A percentile compares a stretch with the other conserved stretches of the same genome.
phyloP scores from a whole-genome alignment of 2,329 filamentous ascomycete species.

The Periconia sp. region DNA sequence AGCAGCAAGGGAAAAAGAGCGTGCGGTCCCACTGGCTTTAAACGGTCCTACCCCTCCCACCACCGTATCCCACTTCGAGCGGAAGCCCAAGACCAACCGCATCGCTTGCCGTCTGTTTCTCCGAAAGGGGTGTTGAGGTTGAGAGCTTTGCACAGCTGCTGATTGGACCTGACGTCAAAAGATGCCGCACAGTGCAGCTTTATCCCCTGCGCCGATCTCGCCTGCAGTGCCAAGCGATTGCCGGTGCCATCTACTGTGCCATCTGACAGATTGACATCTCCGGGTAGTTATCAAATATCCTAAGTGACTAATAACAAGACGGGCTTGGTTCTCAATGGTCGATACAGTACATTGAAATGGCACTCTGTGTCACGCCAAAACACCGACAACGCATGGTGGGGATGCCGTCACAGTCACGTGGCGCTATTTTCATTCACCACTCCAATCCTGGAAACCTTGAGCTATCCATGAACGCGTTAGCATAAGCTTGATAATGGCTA shows the following conservation, averaged over 20 bases:
- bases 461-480: no score
- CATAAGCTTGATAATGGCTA: no score
- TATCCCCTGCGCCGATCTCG: conserved; percentile 10
- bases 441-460: background rate
- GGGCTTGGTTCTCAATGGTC: no score
- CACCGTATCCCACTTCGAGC: background rate
- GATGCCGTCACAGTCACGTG: no score
- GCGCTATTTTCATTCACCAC: background rate
- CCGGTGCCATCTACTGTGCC: no score
- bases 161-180: conserved; percentile 17
- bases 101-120: background rate
- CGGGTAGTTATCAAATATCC: no score
- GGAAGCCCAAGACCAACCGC: background rate
- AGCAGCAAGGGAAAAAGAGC: background rate
- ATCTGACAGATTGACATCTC: no score
- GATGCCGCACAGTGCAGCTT: background rate
- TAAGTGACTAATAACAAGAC: no score
- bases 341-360: no score
- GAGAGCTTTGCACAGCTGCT: conserved; percentile 1
- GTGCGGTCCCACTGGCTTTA: background rate
- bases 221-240: background rate
- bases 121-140: conserved; percentile 13
- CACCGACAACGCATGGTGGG: background rate
- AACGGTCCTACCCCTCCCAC: background rate
- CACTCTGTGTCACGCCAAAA: background rate